A percentile compares a stretch with the other conserved stretches of the same genome.
These are phyloP conservation scores for Penicillium sp. DNA, from an alignment of 2,329 filamentous ascomycete genomes.

Conservation along the genomic window DNA sequence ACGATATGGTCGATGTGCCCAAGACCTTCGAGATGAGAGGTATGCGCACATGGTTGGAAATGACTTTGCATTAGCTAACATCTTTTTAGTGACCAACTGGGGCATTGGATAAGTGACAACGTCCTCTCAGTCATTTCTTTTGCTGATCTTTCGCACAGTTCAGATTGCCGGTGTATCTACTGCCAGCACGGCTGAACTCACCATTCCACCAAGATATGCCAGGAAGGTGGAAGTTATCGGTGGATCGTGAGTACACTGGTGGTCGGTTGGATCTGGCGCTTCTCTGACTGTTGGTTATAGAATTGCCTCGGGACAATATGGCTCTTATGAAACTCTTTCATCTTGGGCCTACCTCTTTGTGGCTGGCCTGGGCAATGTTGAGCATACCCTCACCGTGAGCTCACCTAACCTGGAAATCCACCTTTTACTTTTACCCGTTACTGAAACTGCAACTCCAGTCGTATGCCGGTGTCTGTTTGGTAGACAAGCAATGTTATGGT, in stretches of 20 bases:
- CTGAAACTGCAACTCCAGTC: constrained; percentile 17
- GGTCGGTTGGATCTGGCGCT: constrained; percentile 15
- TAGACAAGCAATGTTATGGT: constrained; percentile 59
- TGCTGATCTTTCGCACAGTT: constrained; percentile 38
- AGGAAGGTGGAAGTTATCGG: constrained; percentile 49
- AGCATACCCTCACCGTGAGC: constrained; percentile 55
- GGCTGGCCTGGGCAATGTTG: constrained; percentile 59
- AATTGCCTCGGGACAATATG: constrained; percentile 58
- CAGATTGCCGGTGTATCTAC: constrained; percentile 58
- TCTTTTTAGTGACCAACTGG: constrained; percentile 58
- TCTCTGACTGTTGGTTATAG: constrained; percentile 27
- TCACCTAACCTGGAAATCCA: neutral
- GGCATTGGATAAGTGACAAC: constrained; percentile 49
- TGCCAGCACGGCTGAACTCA: constrained; percentile 45
- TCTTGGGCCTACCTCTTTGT: constrained; percentile 59
- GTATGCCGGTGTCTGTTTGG: constrained; percentile 61
- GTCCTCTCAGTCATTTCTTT: neutral
- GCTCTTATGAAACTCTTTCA: constrained; percentile 59
- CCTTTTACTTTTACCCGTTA: neutral
- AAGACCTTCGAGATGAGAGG: constrained; percentile 57
- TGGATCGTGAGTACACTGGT: constrained; percentile 33
- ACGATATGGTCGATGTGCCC: constrained; percentile 46
- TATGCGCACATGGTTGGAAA: constrained; percentile 3
- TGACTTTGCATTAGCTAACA: constrained; percentile 4
- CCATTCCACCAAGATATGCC: constrained; percentile 41